Base-by-base conservation (phyloP, 495 filamentous ascomycete species). In the Baudoinia panamericana region DNA sequence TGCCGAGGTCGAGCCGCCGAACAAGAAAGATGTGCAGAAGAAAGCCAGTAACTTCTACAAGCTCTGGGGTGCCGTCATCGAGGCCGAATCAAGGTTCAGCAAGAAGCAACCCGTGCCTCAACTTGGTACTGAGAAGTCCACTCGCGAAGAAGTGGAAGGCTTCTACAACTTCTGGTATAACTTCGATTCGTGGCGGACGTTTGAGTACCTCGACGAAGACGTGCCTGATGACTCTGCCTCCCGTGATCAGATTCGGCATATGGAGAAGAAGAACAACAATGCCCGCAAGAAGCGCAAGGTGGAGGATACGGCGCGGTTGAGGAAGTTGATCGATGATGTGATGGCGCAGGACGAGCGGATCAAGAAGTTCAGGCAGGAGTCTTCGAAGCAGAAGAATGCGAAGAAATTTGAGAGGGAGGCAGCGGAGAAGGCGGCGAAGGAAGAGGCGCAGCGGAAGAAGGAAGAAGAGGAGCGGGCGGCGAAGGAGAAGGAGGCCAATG, bases 151-250 rank as follows among this genome's bases (percentile, higher is more conserved):
- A 1, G 88, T 97, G 19, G 83, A 95, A 56, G 64, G 66, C 41
- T 97, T 97, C 69, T 97, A 97, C 71, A 93, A 96, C 70, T 97
- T 95, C 72, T 97, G 83, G 80, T 97, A 94, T 71, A 86, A 86
- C 69, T 90, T 97, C 54, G 92, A 97, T 72, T 87, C 80, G 61
- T 97, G 90, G 90, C 72, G 90, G 34, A 75, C 81, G 18, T 97
- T 97, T 60, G 90, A 97, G 66, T 97, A 97, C 61, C 82, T 88
- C 27, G 92, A 97, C 56, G 90, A 96, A 68, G 90, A 97, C 55
- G 87, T 97, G 13, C 90, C 90, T 27, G 90, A 97, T 57, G 90
- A 97, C 71, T 90, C 84, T 65, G 90, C 95, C 68, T 92, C 85
- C 72, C 84, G 90, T 60, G 84, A 96, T 66, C 90, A 97, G 72